Percentiles rank a stretch among this genome's conserved stretches.
phyloP scores from a whole-genome alignment of 176 grass and related monocot species.

The Saccharum officinarum region DNA sequence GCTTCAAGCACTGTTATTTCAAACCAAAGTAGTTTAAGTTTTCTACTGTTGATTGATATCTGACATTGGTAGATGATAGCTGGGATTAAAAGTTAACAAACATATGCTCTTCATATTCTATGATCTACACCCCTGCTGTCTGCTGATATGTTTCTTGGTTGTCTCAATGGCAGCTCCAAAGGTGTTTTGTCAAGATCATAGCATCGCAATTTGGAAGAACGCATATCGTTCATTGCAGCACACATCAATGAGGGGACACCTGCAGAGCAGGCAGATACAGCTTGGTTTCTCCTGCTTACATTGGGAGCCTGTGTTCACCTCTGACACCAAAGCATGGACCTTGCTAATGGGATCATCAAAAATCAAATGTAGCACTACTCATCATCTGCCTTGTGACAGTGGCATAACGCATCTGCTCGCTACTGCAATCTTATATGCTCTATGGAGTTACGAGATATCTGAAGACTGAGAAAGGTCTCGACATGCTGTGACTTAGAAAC shows the following conservation, averaged over 20 bases:
- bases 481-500: neutral
- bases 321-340: neutral
- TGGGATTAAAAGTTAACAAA: neutral
- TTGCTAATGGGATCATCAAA: neutral
- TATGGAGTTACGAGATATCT: neutral
- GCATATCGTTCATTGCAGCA: neutral
- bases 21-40: neutral
- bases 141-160: neutral
- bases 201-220: neutral
- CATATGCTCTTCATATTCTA: neutral
- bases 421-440: neutral
- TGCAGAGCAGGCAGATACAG: neutral
- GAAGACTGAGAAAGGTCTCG: neutral
- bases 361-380: neutral
- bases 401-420: neutral
- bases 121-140: neutral
- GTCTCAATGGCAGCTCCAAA: slow-evolving; percentile 64
- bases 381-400: neutral
- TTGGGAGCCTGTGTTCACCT: neutral
- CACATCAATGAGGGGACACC: neutral
- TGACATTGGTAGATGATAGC: neutral
- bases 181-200: slow-evolving; percentile 87
- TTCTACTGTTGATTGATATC: neutral
- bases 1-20: neutral
- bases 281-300: neutral